Percentiles rank a stretch among this genome's conserved stretches.
phyloP scores from a whole-genome alignment of 192 early-diverging fungal genomes.

The Coemansia sp. region DNA sequence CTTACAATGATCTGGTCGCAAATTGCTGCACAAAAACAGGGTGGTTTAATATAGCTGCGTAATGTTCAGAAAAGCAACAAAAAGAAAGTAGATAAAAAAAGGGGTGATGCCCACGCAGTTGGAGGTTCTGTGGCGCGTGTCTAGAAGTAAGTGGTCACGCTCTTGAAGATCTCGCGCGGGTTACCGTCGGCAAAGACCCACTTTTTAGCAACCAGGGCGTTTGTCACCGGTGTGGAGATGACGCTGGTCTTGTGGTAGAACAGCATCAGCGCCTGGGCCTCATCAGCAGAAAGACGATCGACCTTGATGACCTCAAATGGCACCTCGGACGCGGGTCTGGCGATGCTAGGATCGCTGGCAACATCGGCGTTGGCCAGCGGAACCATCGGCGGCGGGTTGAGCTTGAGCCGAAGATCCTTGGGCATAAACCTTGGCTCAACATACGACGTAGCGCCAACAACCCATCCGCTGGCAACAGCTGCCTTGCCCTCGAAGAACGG shows the following conservation, averaged over 20 bases:
- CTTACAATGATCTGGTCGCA: background rate
- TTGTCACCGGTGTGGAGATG: constrained; percentile 28
- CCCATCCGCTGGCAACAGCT: constrained; percentile 34
- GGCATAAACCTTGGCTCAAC: constrained; percentile 32
- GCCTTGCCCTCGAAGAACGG: constrained; percentile 43
- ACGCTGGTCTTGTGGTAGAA: constrained; percentile 41
- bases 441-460: constrained; percentile 45
- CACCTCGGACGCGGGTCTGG: constrained; percentile 4
- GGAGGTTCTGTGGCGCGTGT: too few species aligned
- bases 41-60: too few species aligned
- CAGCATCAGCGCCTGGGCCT: constrained; percentile 44
- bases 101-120: too few species aligned
- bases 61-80: too few species aligned
- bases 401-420: constrained; percentile 25
- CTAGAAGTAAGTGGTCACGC: constrained; percentile 43
- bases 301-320: constrained; percentile 30
- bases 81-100: background rate
- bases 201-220: constrained; percentile 38
- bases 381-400: constrained; percentile 27
- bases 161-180: constrained; percentile 47
- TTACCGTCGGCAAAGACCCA: constrained; percentile 50
- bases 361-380: constrained; percentile 42
- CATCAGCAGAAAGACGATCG: constrained; percentile 26
- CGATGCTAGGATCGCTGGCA: constrained; percentile 9
- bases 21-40: too few species aligned